phyloP scores from a whole-genome alignment of 2,329 filamentous ascomycete genomes.

The Clonostachys chloroleuca region DNA sequence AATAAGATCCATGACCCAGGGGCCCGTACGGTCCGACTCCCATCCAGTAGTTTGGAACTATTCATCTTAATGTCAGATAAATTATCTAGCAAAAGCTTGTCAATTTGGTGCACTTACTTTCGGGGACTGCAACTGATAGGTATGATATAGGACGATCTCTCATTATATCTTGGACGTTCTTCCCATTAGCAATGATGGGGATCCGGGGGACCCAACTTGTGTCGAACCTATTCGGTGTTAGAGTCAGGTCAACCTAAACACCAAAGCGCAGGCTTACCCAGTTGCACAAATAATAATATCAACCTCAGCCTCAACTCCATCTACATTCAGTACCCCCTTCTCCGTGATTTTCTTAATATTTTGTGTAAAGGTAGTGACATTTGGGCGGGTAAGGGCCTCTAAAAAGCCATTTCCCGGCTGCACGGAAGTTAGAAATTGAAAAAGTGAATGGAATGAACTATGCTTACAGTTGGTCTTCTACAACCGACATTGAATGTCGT shows the following conservation, averaged over 20 bases:
- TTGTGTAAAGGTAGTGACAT: conserved; percentile 36
- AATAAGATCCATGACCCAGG: conserved; percentile 46
- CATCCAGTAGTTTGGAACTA: not conserved
- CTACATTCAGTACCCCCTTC: conserved; percentile 41
- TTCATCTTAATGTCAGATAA: not conserved
- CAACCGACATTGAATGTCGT: conserved; percentile 34
- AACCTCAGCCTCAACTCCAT: conserved; percentile 39
- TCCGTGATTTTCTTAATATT: conserved; percentile 38
- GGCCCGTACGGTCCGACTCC: conserved; percentile 16
- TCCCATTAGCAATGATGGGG: conserved; percentile 38
- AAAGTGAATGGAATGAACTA: too few relatives aligned
- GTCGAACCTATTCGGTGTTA: conserved; percentile 29
- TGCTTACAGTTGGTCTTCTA: conserved; percentile 40
- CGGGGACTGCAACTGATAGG: conserved; percentile 43
- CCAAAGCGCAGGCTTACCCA: conserved; percentile 8
- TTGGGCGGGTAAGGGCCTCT: conserved; percentile 9
- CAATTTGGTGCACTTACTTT: conserved; percentile 33
- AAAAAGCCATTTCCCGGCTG: conserved; percentile 35
- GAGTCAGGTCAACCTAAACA: not conserved
- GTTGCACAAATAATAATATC: conserved; percentile 52
- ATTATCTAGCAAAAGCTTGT: not conserved
- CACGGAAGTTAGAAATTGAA: too few relatives aligned
- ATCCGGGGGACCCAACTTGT: conserved; percentile 44
- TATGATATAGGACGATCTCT: conserved; percentile 34
- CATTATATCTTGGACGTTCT: conserved; percentile 43